Conservation (phyloP, 2,329 filamentous ascomycete genomes). For the Aschersonia sp. region DNA sequence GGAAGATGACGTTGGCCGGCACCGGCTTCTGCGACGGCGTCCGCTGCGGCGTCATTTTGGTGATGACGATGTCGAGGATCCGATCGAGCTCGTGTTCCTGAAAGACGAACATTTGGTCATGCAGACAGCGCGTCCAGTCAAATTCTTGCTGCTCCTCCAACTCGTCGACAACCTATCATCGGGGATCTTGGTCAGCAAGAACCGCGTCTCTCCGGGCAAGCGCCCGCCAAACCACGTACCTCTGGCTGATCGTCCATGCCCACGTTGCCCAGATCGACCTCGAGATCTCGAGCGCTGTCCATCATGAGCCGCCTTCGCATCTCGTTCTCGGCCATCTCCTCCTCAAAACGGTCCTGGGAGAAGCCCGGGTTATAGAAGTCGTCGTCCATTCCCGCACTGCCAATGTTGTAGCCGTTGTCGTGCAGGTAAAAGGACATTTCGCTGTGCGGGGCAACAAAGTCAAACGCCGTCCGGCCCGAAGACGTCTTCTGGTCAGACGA, state of each 20-base stretch:
- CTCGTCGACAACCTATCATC: conserved; percentile 51
- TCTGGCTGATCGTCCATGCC: conserved; percentile 93
- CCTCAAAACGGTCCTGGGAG: conserved; percentile 85
- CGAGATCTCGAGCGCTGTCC: conserved; percentile 93
- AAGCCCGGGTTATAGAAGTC: conserved; percentile 93
- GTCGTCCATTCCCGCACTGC: conserved; percentile 62
- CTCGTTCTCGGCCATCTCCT: conserved; percentile 93
- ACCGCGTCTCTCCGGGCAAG: not conserved
- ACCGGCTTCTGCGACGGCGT: conserved; percentile 96
- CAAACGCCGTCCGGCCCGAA: conserved; percentile 82
- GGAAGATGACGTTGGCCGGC: conserved; percentile 90
- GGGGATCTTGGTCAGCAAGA: too few species aligned
- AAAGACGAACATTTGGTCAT: conserved; percentile 99
- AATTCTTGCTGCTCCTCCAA: conserved; percentile 88
- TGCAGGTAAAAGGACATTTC: conserved; percentile 94
- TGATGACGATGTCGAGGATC: conserved; percentile 91
- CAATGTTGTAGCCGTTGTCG: conserved; percentile 84
- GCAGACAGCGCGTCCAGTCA: conserved; percentile 83
- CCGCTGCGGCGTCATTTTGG: conserved; percentile 91
- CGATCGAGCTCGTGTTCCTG: conserved; percentile 84
- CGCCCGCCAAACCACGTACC: conserved; percentile 29
- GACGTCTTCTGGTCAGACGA: conserved; percentile 94
- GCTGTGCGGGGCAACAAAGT: conserved; percentile 89
- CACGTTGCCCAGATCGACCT: conserved; percentile 90
- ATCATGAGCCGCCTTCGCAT: conserved; percentile 96